Conservation (phyloP, 768 basidiomycete species). For the Tremella mesenterica region DNA sequence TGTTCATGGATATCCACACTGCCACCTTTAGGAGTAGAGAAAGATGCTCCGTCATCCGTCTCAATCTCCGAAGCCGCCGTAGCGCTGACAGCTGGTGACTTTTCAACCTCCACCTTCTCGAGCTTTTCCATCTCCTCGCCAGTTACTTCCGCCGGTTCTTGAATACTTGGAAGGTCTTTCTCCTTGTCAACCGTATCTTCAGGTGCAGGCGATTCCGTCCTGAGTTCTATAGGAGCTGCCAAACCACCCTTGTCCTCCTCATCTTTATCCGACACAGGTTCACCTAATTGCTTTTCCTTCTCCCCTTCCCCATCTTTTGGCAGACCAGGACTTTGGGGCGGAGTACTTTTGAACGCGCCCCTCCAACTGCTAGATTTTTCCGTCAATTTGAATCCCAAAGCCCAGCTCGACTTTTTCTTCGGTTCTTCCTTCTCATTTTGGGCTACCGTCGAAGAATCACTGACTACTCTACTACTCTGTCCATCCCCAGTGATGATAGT, state of each 20-base stretch:
- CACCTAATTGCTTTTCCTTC: conserved; percentile 4
- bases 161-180: not conserved
- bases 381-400: conserved; percentile 27
- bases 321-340: conserved; percentile 18
- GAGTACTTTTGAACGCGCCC: conserved; percentile 20
- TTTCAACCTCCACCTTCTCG: not conserved
- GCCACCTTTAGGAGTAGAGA: conserved; percentile 28
- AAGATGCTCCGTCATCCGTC: conserved; percentile 15
- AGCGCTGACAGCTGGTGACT: conserved; percentile 2
- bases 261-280: conserved; percentile 7
- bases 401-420: conserved; percentile 29
- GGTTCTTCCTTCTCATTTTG: not conserved
- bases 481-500: not conserved
- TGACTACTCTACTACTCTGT: not conserved
- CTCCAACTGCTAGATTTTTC: conserved; percentile 18
- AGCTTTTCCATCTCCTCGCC: not conserved
- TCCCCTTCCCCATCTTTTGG: conserved; percentile 4
- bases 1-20: conserved; percentile 10
- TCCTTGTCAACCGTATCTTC: conserved; percentile 4
- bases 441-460: not conserved
- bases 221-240: conserved; percentile 5
- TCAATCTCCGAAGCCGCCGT: conserved; percentile 3
- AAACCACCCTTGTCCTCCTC: conserved; percentile 1
- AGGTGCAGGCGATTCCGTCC: conserved; percentile 1
- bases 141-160: not conserved